Evolutionary conservation across 2,329 filamentous ascomycete species (phyloP).

Genomic region (Colletotrichum theobromicola): DNA sequence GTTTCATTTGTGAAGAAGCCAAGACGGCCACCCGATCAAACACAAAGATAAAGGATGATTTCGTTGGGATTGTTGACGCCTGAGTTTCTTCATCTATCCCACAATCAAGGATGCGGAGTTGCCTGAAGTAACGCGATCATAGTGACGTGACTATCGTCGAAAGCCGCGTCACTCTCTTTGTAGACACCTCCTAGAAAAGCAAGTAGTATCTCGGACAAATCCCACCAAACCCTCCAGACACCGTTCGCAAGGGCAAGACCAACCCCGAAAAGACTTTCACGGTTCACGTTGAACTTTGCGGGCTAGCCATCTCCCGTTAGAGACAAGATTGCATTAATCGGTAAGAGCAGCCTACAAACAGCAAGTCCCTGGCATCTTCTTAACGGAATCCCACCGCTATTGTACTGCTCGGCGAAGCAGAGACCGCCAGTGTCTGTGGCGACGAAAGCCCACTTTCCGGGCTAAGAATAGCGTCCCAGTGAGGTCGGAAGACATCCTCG

Average conservation of each 20-base stretch:
- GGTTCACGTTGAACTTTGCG: not conserved
- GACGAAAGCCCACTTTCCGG: not conserved
- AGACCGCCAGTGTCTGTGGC: not conserved
- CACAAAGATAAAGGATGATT: not conserved
- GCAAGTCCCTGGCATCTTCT: not conserved
- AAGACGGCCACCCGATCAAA: not conserved
- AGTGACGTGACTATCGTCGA: not conserved
- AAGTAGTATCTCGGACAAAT: not conserved
- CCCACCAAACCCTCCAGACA: not conserved
- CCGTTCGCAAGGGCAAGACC: not conserved
- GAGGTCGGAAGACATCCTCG: conserved; percentile 27
- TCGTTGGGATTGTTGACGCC: not conserved
- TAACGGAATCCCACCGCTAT: not conserved
- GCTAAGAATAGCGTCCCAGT: conserved; percentile 25
- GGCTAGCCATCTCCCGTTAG: not conserved
- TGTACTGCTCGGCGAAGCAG: not conserved
- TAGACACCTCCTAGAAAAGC: not conserved
- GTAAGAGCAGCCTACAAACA: not conserved
- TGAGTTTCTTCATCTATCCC: not conserved
- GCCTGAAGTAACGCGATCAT: not conserved
- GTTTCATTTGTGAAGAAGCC: not conserved
- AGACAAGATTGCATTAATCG: not conserved
- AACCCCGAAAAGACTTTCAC: not conserved
- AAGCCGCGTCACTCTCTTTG: not conserved
- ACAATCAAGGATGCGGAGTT: accelerated